Percentiles rank a stretch among this genome's conserved stretches.
Conservation (phyloP, 1,284 basidiomycete species). For the Apiotrichum montevideense region DNA sequence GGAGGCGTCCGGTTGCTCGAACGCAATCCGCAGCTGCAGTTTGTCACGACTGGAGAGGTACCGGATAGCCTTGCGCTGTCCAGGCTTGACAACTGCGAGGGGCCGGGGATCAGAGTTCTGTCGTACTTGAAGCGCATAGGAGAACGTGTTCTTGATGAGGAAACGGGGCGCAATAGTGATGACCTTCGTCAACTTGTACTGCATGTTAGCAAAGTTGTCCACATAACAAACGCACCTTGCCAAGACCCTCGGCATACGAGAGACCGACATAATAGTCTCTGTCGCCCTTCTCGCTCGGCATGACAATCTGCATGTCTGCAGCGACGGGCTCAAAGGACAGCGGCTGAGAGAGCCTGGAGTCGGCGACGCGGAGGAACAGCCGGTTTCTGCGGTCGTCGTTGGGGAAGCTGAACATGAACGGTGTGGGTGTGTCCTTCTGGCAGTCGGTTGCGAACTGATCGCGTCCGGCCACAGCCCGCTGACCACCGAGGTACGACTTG, state of each 20-base stretch:
- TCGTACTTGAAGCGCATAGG: conserved; percentile 67
- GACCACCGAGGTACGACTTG: conserved; percentile 63
- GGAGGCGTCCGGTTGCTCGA: conserved; percentile 69
- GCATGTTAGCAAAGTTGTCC: conserved; percentile 2
- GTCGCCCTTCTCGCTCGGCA: conserved; percentile 61
- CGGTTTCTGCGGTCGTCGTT: conserved; percentile 72
- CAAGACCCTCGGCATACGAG: conserved; percentile 86
- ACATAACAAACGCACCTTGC: conserved; percentile 54
- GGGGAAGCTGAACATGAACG: conserved; percentile 87
- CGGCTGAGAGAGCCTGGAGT: conserved; percentile 86
- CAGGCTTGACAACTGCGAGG: conserved; percentile 54
- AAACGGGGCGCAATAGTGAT: conserved; percentile 89
- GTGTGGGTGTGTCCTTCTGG: conserved; percentile 54
- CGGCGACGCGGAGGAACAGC: conserved; percentile 74
- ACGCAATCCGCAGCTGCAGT: conserved; percentile 73
- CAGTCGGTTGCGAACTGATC: conserved; percentile 49
- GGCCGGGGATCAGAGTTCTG: conserved; percentile 63
- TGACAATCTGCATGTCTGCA: conserved; percentile 77
- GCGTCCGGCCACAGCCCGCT: conserved; percentile 82
- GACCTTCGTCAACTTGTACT: conserved; percentile 92
- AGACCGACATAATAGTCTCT: conserved; percentile 82
- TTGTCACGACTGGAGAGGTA: conserved; percentile 57
- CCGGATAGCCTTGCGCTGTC: conserved; percentile 65
- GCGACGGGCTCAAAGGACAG: conserved; percentile 84
- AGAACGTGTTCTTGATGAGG: conserved; percentile 76